phyloP scores from a whole-genome alignment of 2,329 filamentous ascomycete genomes.

The Alternaria arborescens region DNA sequence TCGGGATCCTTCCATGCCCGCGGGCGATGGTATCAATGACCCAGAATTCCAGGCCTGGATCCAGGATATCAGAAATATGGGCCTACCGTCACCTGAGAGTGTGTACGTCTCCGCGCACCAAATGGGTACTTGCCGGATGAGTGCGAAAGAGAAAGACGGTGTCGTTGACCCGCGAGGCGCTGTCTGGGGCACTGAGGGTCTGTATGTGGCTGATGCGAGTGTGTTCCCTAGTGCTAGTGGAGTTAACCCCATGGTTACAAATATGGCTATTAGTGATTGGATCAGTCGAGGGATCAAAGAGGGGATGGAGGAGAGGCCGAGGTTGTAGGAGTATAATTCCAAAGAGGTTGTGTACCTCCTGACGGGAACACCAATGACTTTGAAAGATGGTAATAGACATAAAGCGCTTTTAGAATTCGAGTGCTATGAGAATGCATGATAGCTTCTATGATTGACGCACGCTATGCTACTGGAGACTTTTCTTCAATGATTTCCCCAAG shows the following conservation, averaged over 20 bases:
- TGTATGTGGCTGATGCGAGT: conserved; percentile 78
- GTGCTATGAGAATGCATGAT: too few relatives aligned
- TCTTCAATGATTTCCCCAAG: too few relatives aligned
- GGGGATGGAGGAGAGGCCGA: conserved; percentile 35
- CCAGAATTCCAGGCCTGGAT: conserved; percentile 70
- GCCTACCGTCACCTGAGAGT: conserved; percentile 59
- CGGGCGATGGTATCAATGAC: conserved; percentile 62
- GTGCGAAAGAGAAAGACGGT: conserved; percentile 54
- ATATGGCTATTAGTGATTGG: conserved; percentile 63
- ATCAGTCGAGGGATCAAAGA: conserved; percentile 42
- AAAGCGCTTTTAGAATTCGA: too few relatives aligned
- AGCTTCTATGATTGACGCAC: too few relatives aligned
- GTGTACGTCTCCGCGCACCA: conserved; percentile 78
- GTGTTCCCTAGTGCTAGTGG: conserved; percentile 80
- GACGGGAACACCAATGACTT: not conserved
- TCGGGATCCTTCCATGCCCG: conserved; percentile 44
- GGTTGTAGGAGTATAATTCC: conserved; percentile 16
- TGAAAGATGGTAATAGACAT: not conserved
- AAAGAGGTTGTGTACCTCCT: not conserved
- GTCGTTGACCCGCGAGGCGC: conserved; percentile 55
- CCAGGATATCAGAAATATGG: conserved; percentile 58
- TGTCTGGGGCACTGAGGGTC: conserved; percentile 70
- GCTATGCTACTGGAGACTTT: not conserved
- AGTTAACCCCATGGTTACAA: conserved; percentile 83
- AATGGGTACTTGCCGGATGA: conserved; percentile 82